phyloP scores from a whole-genome alignment of 129 eudicot genomes.

The Flaveria robusta region DNA sequence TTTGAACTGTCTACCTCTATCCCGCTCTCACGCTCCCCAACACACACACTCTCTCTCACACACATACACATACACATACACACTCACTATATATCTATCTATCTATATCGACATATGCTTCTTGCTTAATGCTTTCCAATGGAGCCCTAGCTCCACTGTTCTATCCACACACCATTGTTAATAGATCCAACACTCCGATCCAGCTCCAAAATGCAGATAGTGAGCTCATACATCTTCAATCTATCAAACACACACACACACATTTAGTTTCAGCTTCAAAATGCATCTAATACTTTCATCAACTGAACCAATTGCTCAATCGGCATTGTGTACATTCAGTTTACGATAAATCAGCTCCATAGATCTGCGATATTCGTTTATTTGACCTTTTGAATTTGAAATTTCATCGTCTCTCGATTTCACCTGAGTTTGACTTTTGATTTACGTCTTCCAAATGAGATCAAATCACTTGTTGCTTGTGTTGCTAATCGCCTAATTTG shows the following conservation, averaged over 20 bases:
- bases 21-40: conserved; percentile 62
- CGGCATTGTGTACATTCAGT: conserved; percentile 15
- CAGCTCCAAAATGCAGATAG: conserved; percentile 40
- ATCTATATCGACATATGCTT: neutral
- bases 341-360: conserved; percentile 22
- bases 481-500: neutral
- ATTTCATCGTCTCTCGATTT: neutral
- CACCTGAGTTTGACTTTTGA: neutral
- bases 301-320: neutral
- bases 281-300: conserved; percentile 1
- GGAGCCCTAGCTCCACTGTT: conserved; percentile 39
- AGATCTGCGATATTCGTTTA: conserved; percentile 11
- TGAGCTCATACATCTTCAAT: conserved; percentile 38
- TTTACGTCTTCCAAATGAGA: neutral
- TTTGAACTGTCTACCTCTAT: conserved; percentile 42
- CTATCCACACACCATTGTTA: conserved; percentile 30
- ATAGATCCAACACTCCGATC: neutral
- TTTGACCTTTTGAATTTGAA: neutral
- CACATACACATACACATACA: neutral
- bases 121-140: conserved; percentile 13
- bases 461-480: neutral
- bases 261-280: neutral
- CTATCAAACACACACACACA: neutral
- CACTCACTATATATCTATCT: conserved; percentile 17
- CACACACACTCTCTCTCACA: conserved; percentile 11